Evolutionary conservation across 345 rosid species (phyloP), one percentile per base, ranked within the genome.

Genomic region (Erodium maritimum): DNA sequence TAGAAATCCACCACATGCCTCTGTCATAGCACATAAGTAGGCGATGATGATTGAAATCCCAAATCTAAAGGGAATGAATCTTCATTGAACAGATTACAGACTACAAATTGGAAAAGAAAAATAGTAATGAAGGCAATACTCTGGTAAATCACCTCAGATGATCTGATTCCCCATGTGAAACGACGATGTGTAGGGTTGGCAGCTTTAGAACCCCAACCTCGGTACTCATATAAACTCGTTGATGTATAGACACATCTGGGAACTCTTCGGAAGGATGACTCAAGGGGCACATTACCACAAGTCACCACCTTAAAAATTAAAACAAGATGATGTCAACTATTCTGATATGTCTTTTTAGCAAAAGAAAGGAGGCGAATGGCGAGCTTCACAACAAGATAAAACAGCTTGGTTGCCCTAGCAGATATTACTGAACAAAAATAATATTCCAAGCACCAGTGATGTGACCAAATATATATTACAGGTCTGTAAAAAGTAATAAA

Each of bases 221-320:
- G n/a, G n/a, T 93, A 93, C 81, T 93, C 99, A 13, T 82, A 90
- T 55, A 93, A 76, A 71, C 91, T 82, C 29, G 99, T 89, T 50
- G 96, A 89, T 9, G 99, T 93, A 73, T 89, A 93, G 24, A 93
- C 95, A 71, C 99, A 93, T 75, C 96, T 79, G 14, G 99, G 96
- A 73, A 93, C 87, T 68, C 81, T 93, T 61, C 80, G 94, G 80
- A 86, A 93, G 59, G 99, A 93, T 59, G 99, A 89, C 66, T 93
- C 96, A 13, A 93, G 99, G 24, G 99, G 99, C 61, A 93, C 84
- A 18, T 93, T 93, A 19, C 99, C 99, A 67, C 99, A 93, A 33
- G 99, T 93, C 58, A 93, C 96, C 57, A 93, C 94, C 99, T 93
- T 68, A 74, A 70, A 61, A 29, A 56, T n/a, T 56, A 7, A 56